Evolutionary conservation across 495 filamentous ascomycete species (phyloP).

Genomic region (Penicillium lagena): DNA sequence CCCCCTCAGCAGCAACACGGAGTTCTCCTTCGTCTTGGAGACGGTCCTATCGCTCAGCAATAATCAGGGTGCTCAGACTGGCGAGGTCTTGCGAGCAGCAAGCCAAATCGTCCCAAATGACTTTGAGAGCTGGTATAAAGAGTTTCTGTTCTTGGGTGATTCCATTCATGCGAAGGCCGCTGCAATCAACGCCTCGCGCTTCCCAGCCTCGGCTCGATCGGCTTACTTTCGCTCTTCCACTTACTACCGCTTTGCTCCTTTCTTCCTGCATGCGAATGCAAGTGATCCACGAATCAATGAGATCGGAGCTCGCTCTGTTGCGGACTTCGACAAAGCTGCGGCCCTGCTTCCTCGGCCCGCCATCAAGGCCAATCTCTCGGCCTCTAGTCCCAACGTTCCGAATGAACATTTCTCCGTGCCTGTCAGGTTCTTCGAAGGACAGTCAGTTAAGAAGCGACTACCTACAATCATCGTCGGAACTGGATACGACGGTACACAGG

Average conservation of each 20-base stretch:
- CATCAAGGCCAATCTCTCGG: constrained; percentile 14
- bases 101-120: too few relatives aligned
- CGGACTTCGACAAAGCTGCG: constrained; percentile 38
- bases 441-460: not conserved
- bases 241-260: constrained; percentile 41
- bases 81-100: too few relatives aligned
- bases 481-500: constrained; percentile 34
- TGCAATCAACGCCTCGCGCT: too few relatives aligned
- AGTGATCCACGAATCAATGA: constrained; percentile 20
- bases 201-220: too few relatives aligned
- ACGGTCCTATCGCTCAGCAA: too few relatives aligned
- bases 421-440: not conserved
- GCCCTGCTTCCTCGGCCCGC: constrained; percentile 29
- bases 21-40: too few relatives aligned
- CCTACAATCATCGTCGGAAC: constrained; percentile 4
- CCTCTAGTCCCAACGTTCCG: not conserved
- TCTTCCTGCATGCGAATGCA: constrained; percentile 36
- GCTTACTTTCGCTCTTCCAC: not conserved
- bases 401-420: not conserved
- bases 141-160: too few relatives aligned
- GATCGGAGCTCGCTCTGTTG: constrained; percentile 42
- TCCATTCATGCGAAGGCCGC: too few relatives aligned
- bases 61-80: too few relatives aligned
- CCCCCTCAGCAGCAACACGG: too few relatives aligned
- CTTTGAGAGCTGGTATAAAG: too few relatives aligned